Base-by-base conservation (phyloP, 2,329 filamentous ascomycete genomes). In the Peltaster fructicola region DNA sequence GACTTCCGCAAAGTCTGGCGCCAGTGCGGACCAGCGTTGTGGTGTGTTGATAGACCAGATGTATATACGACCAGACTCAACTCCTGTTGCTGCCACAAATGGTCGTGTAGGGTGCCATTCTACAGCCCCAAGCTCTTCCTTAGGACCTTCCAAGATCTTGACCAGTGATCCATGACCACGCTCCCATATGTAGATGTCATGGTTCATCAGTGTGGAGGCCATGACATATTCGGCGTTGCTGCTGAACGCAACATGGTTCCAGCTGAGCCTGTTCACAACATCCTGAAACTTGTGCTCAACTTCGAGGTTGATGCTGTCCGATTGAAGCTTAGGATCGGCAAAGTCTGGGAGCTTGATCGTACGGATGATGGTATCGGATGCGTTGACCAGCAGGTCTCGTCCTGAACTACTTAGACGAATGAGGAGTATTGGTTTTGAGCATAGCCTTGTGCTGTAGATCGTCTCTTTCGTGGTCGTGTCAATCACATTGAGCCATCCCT, bases 261-360 rank as follows among this genome's bases (percentile, higher is more conserved):
- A 98, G 5, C 78, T 82, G 8, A 95, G 57, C 21, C 78, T 72
- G 46, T 98, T 95, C 24, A 98, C 88, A 4, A 95, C 76, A 46
- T 98, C 90, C 50, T 95, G 84, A 42, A 95, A 98, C 47, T 93
- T 95, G 56, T 98, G 88, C 52, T 98, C 85, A 8, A 93, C 69
- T 19, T 88, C 79, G 19, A 98, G 61, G 41, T 85, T 75, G 41
- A 98, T 75, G 14, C 76, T 85, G 40, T 90, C 77, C 11, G 77
- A 68, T 37, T 91, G 78, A 20, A 91, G 63, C 40, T 77, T 67
- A 8, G 54, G 52, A 16, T 53, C 48, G 15, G 45, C 46, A 11
- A 74, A 63, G 41, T 93, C 79, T 1, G 90, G 88, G 37, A 98
- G 65, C 34, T 81, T 70, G 37, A 98, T 75, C 1, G 88, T 93